Evolutionary conservation across 331 rosid genomes (phyloP).

Genomic region (Quercus lobata): DNA sequence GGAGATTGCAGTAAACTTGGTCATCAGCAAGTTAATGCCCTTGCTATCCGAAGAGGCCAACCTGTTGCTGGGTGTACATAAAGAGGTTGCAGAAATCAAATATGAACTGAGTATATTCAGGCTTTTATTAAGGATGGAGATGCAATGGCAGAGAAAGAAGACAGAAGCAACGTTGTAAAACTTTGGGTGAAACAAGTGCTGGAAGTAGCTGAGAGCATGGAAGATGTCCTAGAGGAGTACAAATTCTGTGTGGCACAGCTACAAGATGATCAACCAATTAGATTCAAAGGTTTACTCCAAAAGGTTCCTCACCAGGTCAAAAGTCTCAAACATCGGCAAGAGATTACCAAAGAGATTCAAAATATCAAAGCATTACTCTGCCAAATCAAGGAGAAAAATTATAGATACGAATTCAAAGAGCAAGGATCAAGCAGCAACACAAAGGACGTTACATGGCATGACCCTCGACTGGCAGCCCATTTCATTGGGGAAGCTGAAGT

Average conservation of each 20-base stretch:
- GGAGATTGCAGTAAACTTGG: too few species aligned
- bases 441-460: not conserved
- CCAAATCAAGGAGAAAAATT: not conserved
- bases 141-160: not conserved
- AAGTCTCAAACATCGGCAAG: not conserved
- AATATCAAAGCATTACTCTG: not conserved
- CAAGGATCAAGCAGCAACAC: not conserved
- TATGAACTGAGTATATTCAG: too few species aligned
- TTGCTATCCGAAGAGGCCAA: too few species aligned
- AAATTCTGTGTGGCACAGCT: not conserved
- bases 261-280: not conserved
- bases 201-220: slow-evolving; percentile 7
- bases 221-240: slow-evolving; percentile 24
- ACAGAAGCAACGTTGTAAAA: not conserved
- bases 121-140: not conserved
- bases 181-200: slow-evolving; percentile 7
- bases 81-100: too few species aligned
- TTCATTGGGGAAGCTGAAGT: slow-evolving; percentile 7
- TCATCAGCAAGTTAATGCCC: too few species aligned
- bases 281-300: not conserved
- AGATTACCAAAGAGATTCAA: not conserved
- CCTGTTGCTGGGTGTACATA: too few species aligned
- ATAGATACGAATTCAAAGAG: not conserved
- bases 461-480: slow-evolving; percentile 12
- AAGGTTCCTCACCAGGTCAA: not conserved